Conservation (phyloP, 2,329 filamentous ascomycete species). For the Incumbomyces lentus region DNA sequence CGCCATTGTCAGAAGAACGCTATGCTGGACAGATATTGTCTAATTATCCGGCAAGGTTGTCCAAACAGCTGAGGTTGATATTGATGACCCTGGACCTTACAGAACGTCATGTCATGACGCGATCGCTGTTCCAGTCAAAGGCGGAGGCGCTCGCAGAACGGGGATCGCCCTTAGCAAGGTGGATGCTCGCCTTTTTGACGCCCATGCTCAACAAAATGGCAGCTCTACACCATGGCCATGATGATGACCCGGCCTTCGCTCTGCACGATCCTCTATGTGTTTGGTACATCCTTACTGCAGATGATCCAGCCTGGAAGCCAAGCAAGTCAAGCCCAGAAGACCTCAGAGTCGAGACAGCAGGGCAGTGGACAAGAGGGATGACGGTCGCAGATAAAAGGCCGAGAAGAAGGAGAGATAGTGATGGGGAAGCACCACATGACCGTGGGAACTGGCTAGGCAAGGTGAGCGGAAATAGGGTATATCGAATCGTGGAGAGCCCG, state of each 20-base stretch:
- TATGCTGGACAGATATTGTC: conserved; percentile 34
- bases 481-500: conserved; percentile 59
- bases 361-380: conserved; percentile 93
- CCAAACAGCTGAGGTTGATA: conserved; percentile 54
- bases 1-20: conserved; percentile 52
- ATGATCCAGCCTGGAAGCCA: conserved; percentile 30
- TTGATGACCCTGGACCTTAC: conserved; percentile 73
- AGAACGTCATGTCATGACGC: conserved; percentile 55
- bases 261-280: conserved; percentile 70
- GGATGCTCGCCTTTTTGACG: conserved; percentile 62
- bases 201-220: conserved; percentile 61
- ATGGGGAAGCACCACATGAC: conserved; percentile 57
- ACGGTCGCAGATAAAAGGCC: conserved; percentile 68
- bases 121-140: conserved; percentile 47
- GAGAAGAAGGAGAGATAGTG: conserved; percentile 34
- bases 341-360: conserved; percentile 76
- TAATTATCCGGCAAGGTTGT: conserved; percentile 54
- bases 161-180: conserved; percentile 57
- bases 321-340: conserved; percentile 56
- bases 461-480: conserved; percentile 67
- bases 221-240: conserved; percentile 46
- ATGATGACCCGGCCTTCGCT: conserved; percentile 47
- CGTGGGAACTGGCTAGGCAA: conserved; percentile 64
- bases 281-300: conserved; percentile 60
- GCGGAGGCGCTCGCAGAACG: conserved; percentile 46